Conservation (phyloP, 163 green algal species). For the Picocystis sp. region DNA sequence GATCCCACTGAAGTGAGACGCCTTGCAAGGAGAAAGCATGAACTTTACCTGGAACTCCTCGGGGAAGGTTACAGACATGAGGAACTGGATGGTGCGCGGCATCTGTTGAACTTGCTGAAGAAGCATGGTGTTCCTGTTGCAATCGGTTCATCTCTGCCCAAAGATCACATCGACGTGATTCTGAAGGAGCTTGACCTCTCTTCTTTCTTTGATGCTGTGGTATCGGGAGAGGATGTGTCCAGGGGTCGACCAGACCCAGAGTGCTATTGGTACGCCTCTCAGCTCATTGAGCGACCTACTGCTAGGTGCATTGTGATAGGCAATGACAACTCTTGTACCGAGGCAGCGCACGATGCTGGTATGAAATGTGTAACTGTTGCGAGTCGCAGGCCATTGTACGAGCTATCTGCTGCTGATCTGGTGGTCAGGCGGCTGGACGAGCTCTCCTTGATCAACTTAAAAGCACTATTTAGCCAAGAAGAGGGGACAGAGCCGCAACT, state of each 20-base stretch:
- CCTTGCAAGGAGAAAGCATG: constrained; percentile 51
- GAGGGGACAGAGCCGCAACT: too few species aligned
- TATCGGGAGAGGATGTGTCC: constrained; percentile 64
- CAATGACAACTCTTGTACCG: constrained; percentile 45
- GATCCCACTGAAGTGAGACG: constrained; percentile 46
- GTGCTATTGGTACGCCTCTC: constrained; percentile 33
- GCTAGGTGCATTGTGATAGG: constrained; percentile 78
- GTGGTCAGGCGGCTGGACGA: constrained; percentile 61
- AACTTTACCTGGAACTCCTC: constrained; percentile 27
- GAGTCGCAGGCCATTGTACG: constrained; percentile 55
- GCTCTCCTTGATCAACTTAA: constrained; percentile 76
- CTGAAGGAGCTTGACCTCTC: constrained; percentile 15
- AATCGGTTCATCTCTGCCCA: constrained; percentile 12
- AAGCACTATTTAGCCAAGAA: constrained; percentile 39
- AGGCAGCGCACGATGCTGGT: constrained; percentile 50
- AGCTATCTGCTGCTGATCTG: constrained; percentile 68
- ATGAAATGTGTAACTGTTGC: constrained; percentile 47
- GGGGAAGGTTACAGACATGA: constrained; percentile 9
- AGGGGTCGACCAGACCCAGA: constrained; percentile 55
- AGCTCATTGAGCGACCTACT: constrained; percentile 53
- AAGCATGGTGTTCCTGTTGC: constrained; percentile 18
- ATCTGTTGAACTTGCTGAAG: constrained; percentile 19
- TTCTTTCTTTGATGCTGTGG: constrained; percentile 46
- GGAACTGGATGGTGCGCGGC: background rate
- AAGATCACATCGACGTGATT: constrained; percentile 7